Base-by-base conservation (phyloP, 441 rosid species). In the Viola pubescens region DNA sequence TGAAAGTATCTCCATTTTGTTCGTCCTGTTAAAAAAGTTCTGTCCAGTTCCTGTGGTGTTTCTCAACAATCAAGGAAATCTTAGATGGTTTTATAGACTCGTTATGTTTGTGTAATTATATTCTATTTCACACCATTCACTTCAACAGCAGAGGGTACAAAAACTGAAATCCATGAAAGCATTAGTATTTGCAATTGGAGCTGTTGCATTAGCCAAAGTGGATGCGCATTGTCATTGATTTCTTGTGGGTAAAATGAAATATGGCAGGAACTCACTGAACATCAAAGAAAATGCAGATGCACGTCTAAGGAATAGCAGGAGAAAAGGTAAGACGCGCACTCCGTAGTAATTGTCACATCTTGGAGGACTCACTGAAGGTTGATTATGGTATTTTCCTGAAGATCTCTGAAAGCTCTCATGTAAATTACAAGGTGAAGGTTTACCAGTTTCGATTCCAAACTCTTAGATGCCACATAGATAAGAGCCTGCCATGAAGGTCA, bases 201-300 rank as follows among this genome's bases (percentile, higher is more conserved):
- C 3, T 4, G 13, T 6, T 52, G 7, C 49, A 46, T 43, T 6
- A 14, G 38, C 34, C 34, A 26, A 12, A 52, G 50, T 39, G 50
- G 47, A 64, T 52, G 9, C 37, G 39, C 14, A 42, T 37, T 48
- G 12, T 5, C 14, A 42, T 37, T 48, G 12, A 7, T 10, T 34
- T 42, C 46, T 52, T 5, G 54, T 62, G 52, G 60, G 63, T 54
- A 62, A 38, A 50, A 19, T 68, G 56, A 37, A 65, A 62, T 42
- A 16, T 64, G 45, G 75, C 83, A 87, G 95, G 95, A 87, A 55
- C 83, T 88, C 59, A 75, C 85, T 0, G 91, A 85, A 73, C 83
- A 73, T 62, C 86, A 82, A 70, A 79, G 65, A 76, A 77, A 70
- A 63, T 88, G 95, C 87, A 80, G 46, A 58, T 88, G 91, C 77